A percentile compares a stretch with the other conserved stretches of the same genome.
Evolutionary conservation across 2,329 filamentous ascomycete species (phyloP).

Genomic region (Fusarium sacchari): DNA sequence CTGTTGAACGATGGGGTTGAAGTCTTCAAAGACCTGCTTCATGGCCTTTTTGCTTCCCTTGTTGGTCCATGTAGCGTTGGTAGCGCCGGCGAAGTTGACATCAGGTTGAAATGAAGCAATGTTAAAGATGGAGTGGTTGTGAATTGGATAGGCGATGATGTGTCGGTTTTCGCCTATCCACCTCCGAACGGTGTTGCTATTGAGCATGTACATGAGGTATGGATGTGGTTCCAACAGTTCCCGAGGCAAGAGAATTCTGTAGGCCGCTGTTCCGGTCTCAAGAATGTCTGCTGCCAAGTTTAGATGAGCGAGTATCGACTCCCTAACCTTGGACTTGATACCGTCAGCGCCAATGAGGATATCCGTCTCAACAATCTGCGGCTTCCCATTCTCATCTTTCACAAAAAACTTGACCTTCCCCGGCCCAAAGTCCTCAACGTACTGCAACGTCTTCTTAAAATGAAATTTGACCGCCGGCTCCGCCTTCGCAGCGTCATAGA

Average conservation of each 20-base stretch:
- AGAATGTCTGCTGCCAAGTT: background rate
- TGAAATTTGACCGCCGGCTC: constrained; percentile 19
- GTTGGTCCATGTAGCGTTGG: constrained; percentile 25
- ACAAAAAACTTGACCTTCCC: background rate
- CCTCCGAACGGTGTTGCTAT: background rate
- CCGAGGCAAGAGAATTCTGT: background rate
- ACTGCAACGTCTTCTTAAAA: constrained; percentile 11
- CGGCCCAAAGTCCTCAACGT: background rate
- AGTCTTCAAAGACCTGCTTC: constrained; percentile 18
- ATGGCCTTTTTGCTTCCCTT: constrained; percentile 18
- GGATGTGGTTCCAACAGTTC: constrained; percentile 6
- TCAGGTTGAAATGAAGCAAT: constrained; percentile 12
- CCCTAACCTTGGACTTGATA: constrained; percentile 19
- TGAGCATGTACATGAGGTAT: constrained; percentile 11
- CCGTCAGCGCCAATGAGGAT: constrained; percentile 24
- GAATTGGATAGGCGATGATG: constrained; percentile 22
- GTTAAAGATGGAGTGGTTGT: constrained; percentile 25
- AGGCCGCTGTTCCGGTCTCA: constrained; percentile 7
- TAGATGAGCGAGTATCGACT: constrained; percentile 10
- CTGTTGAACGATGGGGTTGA: background rate
- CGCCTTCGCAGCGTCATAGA: constrained; percentile 12
- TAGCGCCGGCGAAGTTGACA: constrained; percentile 12
- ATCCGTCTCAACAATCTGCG: constrained; percentile 4
- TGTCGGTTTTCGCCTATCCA: constrained; percentile 26
- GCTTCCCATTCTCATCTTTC: background rate